phyloP scores from a whole-genome alignment of 768 basidiomycete genomes.

The Postia placenta region DNA sequence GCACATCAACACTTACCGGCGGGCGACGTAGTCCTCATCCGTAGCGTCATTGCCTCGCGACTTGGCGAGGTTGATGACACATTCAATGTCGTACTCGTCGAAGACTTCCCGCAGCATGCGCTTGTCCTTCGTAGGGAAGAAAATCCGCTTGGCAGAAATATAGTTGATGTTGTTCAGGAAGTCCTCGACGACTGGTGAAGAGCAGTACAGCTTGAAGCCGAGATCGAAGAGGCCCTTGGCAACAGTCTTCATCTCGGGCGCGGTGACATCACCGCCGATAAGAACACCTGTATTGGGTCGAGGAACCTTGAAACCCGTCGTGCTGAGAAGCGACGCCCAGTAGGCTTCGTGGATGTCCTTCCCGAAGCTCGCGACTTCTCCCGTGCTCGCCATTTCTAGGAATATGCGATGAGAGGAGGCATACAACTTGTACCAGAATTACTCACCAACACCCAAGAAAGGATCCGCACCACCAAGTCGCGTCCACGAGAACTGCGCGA shows the following conservation, averaged over 20 bases:
- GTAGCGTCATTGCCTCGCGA: slow-evolving; percentile 65
- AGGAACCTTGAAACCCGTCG: slow-evolving; percentile 93
- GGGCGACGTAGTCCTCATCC: slow-evolving; percentile 96
- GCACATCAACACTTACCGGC: slow-evolving; percentile 57
- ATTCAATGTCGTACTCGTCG: slow-evolving; percentile 90
- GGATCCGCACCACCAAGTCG: slow-evolving; percentile 94
- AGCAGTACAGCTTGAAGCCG: slow-evolving; percentile 95
- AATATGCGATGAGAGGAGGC: slow-evolving; percentile 4
- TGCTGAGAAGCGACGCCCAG: slow-evolving; percentile 91
- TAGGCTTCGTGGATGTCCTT: slow-evolving; percentile 92
- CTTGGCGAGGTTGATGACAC: slow-evolving; percentile 89
- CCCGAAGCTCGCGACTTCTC: slow-evolving; percentile 96
- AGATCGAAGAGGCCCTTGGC: slow-evolving; percentile 76
- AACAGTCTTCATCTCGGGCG: slow-evolving; percentile 81
- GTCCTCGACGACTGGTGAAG: slow-evolving; percentile 71
- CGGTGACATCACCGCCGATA: slow-evolving; percentile 83
- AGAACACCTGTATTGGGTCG: slow-evolving; percentile 80
- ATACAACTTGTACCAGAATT: background rate
- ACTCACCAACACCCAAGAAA: slow-evolving; percentile 88
- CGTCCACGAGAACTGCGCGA: slow-evolving; percentile 98
- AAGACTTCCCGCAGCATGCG: slow-evolving; percentile 90
- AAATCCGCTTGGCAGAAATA: slow-evolving; percentile 79
- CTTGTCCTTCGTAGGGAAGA: slow-evolving; percentile 97
- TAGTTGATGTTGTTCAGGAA: slow-evolving; percentile 76
- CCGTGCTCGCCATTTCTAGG: slow-evolving; percentile 95